These are phyloP conservation scores for Aspergillus sp. DNA, from an alignment of 2,329 filamentous ascomycete species.

Conservation along the genomic window DNA sequence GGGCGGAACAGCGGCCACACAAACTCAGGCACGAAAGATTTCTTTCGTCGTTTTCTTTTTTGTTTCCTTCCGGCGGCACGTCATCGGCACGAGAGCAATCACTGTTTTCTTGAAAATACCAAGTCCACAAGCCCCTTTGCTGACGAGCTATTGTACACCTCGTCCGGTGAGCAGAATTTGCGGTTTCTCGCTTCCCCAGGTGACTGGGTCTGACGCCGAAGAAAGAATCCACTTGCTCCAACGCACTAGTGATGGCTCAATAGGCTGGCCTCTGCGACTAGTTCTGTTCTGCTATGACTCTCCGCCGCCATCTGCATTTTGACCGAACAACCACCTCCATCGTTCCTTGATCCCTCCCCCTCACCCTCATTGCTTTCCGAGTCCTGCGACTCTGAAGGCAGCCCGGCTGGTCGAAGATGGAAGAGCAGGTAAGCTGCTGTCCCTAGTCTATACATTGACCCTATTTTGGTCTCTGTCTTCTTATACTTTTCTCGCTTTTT, in stretches of 20 bases:
- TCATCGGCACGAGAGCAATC: not conserved
- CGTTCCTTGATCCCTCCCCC: conserved; percentile 3
- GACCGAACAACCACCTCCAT: conserved; percentile 9
- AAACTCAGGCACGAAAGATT: conserved; percentile 7
- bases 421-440: conserved; percentile 44
- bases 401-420: conserved; percentile 46
- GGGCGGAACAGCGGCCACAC: conserved; percentile 8
- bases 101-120: not conserved
- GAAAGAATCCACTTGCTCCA: not conserved
- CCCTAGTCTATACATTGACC: conserved; percentile 11
- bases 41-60: not conserved
- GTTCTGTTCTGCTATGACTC: conserved; percentile 9
- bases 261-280: conserved; percentile 3
- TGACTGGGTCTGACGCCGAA: conserved; percentile 2
- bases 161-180: not conserved
- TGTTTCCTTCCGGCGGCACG: not conserved
- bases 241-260: conserved; percentile 9
- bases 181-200: not conserved
- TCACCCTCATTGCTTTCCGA: conserved; percentile 10
- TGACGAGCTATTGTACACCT: not conserved
- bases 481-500: not conserved
- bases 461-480: not conserved
- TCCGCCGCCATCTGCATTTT: conserved; percentile 7
- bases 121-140: not conserved
- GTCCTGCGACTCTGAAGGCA: conserved; percentile 28